Conservation (phyloP, 768 basidiomycete species). For the Xerocomus brunneocitrinus region DNA sequence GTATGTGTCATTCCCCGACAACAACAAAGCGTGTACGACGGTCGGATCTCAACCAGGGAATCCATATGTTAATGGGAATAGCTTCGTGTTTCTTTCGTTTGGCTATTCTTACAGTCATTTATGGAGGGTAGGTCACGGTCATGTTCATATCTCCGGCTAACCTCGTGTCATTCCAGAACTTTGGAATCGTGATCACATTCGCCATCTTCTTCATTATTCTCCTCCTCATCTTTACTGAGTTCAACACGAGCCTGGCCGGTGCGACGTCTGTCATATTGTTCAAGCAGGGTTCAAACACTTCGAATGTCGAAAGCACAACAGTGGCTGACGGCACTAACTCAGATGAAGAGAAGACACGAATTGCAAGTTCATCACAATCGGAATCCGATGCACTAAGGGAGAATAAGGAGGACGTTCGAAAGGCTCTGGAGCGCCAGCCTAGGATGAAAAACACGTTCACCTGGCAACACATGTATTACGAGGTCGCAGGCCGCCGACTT, state of each 20-base stretch:
- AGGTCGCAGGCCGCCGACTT: conserved; percentile 52
- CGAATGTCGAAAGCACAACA: not conserved
- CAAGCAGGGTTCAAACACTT: conserved; percentile 49
- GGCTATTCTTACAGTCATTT: conserved; percentile 43
- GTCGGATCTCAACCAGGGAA: conserved; percentile 63
- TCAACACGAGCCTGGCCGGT: conserved; percentile 35
- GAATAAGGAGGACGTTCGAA: conserved; percentile 19
- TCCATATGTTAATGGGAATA: conserved; percentile 53
- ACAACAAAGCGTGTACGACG: conserved; percentile 74
- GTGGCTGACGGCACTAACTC: not conserved
- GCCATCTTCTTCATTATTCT: conserved; percentile 50
- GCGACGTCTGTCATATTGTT: conserved; percentile 52
- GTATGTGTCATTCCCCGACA: conserved; percentile 50
- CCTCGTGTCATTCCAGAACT: conserved; percentile 40
- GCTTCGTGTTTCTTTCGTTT: conserved; percentile 46
- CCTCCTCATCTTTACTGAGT: conserved; percentile 59
- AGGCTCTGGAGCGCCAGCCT: conserved; percentile 34
- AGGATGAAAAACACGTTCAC: conserved; percentile 62
- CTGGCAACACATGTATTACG: conserved; percentile 70
- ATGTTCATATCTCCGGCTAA: not conserved
- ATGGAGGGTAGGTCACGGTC: conserved; percentile 37
- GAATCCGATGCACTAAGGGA: conserved; percentile 5
- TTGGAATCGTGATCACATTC: conserved; percentile 68
- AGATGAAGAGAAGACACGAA: conserved; percentile 26
- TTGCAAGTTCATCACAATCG: not conserved